Conservation (phyloP, 306 rosid species). For the Castanopsis chinensis region DNA sequence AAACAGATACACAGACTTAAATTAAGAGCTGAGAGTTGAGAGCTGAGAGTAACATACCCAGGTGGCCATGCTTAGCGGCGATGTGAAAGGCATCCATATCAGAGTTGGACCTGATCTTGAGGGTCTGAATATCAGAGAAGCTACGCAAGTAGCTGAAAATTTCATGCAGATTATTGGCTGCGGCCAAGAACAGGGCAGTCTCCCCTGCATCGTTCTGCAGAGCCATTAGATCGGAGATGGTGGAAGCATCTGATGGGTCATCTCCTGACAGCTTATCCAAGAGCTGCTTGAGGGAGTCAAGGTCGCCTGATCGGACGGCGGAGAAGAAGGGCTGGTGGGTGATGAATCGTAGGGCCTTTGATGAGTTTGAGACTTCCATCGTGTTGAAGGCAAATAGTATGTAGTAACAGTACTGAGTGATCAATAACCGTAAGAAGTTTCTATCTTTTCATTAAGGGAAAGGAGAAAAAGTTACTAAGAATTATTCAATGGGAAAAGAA, state of each 20-base stretch:
- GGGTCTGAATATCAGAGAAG: conserved; percentile 44
- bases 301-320: conserved; percentile 80
- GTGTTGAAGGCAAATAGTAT: too few species aligned
- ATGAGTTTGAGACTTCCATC: conserved; percentile 65
- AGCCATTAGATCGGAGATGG: conserved; percentile 62
- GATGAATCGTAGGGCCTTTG: conserved; percentile 49
- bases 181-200: conserved; percentile 72
- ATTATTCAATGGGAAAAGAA: too few species aligned
- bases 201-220: conserved; percentile 83
- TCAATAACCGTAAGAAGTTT: too few species aligned
- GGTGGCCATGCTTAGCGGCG: conserved; percentile 84
- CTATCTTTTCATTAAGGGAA: too few species aligned
- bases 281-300: conserved; percentile 41
- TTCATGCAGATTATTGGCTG: conserved; percentile 51
- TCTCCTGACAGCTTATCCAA: conserved; percentile 53
- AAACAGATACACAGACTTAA: neutral
- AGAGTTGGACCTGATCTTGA: conserved; percentile 79
- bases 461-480: too few species aligned
- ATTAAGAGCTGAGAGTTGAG: neutral
- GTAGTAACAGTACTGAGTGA: neutral
- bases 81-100: conserved; percentile 84
- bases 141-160: conserved; percentile 60
- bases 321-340: conserved; percentile 72
- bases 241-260: conserved; percentile 41
- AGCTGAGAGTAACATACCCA: conserved; percentile 41